These are phyloP conservation scores for Cryptococcus sp. DNA, from an alignment of 1,284 basidiomycete genomes.

Conservation along the genomic window DNA sequence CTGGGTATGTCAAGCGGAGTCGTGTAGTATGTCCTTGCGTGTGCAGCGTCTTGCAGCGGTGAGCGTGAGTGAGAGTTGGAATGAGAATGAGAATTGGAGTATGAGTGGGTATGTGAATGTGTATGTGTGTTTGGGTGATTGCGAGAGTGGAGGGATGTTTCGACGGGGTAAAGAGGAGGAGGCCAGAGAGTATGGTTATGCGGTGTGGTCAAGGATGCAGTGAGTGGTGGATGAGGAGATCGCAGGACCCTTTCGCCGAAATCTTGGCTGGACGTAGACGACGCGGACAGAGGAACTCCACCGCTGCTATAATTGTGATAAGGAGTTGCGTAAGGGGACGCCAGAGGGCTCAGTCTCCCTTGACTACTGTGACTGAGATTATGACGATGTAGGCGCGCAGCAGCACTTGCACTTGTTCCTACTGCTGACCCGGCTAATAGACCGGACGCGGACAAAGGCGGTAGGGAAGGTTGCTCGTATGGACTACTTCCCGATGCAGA, in stretches of 20 bases:
- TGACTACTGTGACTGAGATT: slow-evolving; percentile 10
- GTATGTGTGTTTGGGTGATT: slow-evolving; percentile 15
- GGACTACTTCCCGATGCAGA: too few relatives aligned
- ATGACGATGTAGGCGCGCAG: too few relatives aligned
- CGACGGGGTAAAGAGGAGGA: slow-evolving; percentile 14
- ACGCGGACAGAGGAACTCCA: slow-evolving; percentile 19
- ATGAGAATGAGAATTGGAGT: slow-evolving; percentile 6
- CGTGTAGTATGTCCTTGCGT: slow-evolving; percentile 7
- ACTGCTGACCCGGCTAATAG: too few relatives aligned
- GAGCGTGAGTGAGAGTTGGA: slow-evolving; percentile 11
- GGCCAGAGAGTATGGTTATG: slow-evolving; percentile 21
- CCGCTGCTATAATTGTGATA: slow-evolving; percentile 15
- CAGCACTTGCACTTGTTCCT: too few relatives aligned
- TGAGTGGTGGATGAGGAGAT: slow-evolving; percentile 48
- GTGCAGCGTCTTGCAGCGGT: slow-evolving; percentile 9
- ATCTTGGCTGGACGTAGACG: slow-evolving; percentile 16
- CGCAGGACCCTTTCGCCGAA: slow-evolving; percentile 37
- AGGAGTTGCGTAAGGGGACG: slow-evolving; percentile 19
- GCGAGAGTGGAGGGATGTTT: slow-evolving; percentile 4
- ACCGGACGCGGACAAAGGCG: too few relatives aligned
- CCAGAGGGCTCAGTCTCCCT: not conserved
- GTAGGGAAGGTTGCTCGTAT: too few relatives aligned
- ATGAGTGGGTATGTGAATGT: not conserved
- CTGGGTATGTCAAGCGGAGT: slow-evolving; percentile 7
- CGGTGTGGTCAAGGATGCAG: slow-evolving; percentile 28